These are phyloP conservation scores for Cryptococcus floricola DNA, from an alignment of 1,284 basidiomycete species.

Conservation along the genomic window DNA sequence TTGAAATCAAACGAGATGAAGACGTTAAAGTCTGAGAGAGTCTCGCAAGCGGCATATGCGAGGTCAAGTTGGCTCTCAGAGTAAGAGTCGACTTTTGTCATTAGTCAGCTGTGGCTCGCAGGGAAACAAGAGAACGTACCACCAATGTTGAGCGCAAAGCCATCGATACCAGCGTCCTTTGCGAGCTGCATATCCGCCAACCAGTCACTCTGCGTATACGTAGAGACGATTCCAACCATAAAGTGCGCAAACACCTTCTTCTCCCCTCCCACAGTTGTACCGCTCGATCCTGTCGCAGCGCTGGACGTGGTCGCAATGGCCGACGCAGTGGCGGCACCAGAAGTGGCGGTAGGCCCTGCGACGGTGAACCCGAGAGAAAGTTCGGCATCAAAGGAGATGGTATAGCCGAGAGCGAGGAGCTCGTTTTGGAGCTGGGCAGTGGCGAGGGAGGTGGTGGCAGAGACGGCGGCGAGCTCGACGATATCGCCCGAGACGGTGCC, in stretches of 20 bases:
- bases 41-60: slow-evolving; percentile 39
- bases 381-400: background rate
- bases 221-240: slow-evolving; percentile 43
- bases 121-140: too few species aligned
- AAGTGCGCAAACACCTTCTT: slow-evolving; percentile 47
- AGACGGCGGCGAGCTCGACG: background rate
- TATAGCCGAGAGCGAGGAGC: background rate
- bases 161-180: slow-evolving; percentile 40
- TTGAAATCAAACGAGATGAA: slow-evolving; percentile 50
- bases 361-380: background rate
- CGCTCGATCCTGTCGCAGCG: background rate
- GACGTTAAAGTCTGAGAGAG: slow-evolving; percentile 32
- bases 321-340: background rate
- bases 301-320: background rate
- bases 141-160: slow-evolving; percentile 48
- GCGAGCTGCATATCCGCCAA: slow-evolving; percentile 40
- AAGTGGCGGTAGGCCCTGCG: background rate
- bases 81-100: slow-evolving; percentile 26
- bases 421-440: background rate
- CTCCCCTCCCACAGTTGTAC: too few species aligned
- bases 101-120: too few species aligned
- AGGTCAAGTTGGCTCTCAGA: slow-evolving; percentile 38
- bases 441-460: background rate
- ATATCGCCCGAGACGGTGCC: background rate
- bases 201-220: slow-evolving; percentile 34